Evolutionary conservation across 1,284 basidiomycete species (phyloP).

Genomic region (Rhizoctonia solani): DNA sequence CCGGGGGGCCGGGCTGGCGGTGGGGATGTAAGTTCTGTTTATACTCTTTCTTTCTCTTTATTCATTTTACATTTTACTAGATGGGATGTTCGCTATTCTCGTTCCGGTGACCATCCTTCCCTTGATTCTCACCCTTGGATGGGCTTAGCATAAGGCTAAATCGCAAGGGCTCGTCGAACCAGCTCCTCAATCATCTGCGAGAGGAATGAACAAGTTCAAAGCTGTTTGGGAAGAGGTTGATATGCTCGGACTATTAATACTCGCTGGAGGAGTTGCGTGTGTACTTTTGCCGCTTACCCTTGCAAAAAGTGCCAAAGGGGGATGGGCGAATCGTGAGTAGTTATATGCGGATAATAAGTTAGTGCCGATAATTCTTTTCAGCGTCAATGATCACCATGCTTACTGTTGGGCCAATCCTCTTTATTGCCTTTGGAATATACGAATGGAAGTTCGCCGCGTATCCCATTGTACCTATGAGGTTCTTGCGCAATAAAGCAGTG

Average conservation of each 20-base stretch:
- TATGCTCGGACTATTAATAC: conserved; percentile 66
- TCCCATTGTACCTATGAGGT: conserved; percentile 60
- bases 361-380: conserved; percentile 43
- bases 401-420: conserved; percentile 53
- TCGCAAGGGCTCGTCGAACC: conserved; percentile 52
- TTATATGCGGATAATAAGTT: too few relatives aligned
- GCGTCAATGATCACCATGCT: conserved; percentile 63
- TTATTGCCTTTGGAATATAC: conserved; percentile 52
- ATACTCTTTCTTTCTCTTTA: conserved; percentile 34
- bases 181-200: conserved; percentile 21
- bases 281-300: conserved; percentile 73
- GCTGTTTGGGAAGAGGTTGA: conserved; percentile 58
- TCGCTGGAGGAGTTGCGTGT: conserved; percentile 62
- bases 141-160: conserved; percentile 69
- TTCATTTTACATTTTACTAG: conserved; percentile 44
- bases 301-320: conserved; percentile 49
- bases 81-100: conserved; percentile 69
- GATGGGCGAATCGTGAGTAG: conserved; percentile 53
- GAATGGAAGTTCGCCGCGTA: conserved; percentile 55
- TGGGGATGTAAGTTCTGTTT: conserved; percentile 58
- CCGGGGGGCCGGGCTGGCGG: conserved; percentile 49
- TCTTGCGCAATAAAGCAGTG: conserved; percentile 62
- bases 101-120: conserved; percentile 59
- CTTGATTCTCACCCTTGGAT: conserved; percentile 67
- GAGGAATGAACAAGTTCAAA: conserved; percentile 42